phyloP scores from a whole-genome alignment of 768 basidiomycete genomes.

The Asterophora parasitica region DNA sequence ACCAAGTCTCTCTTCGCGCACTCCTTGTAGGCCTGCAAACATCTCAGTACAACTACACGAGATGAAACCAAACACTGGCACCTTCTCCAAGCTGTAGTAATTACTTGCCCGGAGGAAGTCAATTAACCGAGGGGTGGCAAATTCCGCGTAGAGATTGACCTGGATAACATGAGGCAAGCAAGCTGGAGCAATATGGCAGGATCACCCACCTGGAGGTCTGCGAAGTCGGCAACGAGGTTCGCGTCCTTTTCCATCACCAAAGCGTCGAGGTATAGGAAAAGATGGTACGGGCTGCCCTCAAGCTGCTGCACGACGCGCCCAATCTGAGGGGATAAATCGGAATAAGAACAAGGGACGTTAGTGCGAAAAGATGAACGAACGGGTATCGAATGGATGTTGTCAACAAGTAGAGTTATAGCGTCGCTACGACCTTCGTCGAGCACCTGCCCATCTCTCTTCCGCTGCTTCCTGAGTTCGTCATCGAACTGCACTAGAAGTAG shows the following conservation, averaged over 20 bases:
- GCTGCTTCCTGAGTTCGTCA: conserved; percentile 71
- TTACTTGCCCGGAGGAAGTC: conserved; percentile 90
- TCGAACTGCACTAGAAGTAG: conserved; percentile 93
- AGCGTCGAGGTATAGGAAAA: conserved; percentile 92
- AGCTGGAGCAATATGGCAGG: neutral
- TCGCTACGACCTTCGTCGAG: conserved; percentile 50
- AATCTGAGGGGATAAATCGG: conserved; percentile 45
- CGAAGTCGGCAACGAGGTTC: conserved; percentile 72
- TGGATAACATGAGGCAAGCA: conserved; percentile 21
- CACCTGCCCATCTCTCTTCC: conserved; percentile 37
- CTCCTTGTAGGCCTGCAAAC: conserved; percentile 70
- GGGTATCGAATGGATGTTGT: conserved; percentile 95
- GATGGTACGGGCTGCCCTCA: conserved; percentile 65
- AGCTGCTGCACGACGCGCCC: conserved; percentile 86
- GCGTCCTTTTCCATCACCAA: conserved; percentile 79
- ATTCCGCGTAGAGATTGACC: conserved; percentile 92
- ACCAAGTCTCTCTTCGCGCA: conserved; percentile 86
- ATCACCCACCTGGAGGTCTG: conserved; percentile 66
- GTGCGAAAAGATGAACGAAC: conserved; percentile 38
- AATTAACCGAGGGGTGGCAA: conserved; percentile 70
- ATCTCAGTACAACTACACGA: neutral
- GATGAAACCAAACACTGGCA: conserved; percentile 22
- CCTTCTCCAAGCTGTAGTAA: conserved; percentile 86
- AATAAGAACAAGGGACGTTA: neutral
- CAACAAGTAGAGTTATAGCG: conserved; percentile 83